Percentiles rank a stretch among this genome's conserved stretches.
Evolutionary conservation across 169 alveolate species (phyloP).

Genomic region (Miamiensis avidus): DNA sequence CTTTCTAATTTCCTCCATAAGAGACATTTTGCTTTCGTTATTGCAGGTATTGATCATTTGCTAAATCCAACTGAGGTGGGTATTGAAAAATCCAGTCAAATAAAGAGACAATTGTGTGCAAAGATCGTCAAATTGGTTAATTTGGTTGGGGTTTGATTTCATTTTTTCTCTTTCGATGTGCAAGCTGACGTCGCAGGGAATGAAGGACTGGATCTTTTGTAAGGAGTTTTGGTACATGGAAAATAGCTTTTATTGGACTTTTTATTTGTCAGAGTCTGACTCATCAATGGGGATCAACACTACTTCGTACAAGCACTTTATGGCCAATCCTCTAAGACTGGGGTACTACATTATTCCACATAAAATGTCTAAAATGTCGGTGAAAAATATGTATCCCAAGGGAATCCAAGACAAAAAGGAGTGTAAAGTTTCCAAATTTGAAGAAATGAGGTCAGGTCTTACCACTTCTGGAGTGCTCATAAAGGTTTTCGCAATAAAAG

Average conservation of each 20-base stretch:
- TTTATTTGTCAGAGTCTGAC: neutral
- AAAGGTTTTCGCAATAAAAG: conserved; percentile 62
- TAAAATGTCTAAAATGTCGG: conserved; percentile 77
- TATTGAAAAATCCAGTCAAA: conserved; percentile 18
- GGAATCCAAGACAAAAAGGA: conserved; percentile 96
- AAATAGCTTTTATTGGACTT: neutral
- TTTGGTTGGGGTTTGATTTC: neutral
- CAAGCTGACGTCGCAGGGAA: conserved; percentile 23
- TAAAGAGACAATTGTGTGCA: neutral
- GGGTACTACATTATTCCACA: conserved; percentile 38
- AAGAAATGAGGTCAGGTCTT: conserved; percentile 83
- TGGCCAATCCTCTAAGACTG: conserved; percentile 35
- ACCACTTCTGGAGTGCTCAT: conserved; percentile 81
- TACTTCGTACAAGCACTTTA: conserved; percentile 49
- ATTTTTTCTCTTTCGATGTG: conserved; percentile 26
- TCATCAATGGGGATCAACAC: conserved; percentile 26
- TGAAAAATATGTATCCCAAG: conserved; percentile 91
- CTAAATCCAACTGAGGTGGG: conserved; percentile 29
- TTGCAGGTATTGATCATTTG: neutral
- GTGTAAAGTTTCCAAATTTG: conserved; percentile 91
- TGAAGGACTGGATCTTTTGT: neutral
- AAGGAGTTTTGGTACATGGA: neutral
- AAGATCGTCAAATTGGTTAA: neutral
- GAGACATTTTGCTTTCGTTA: neutral
- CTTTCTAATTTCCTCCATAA: conserved; percentile 5